Base-by-base conservation (phyloP, 495 filamentous ascomycete species). In the Hypomontagnella submonticulosa region DNA sequence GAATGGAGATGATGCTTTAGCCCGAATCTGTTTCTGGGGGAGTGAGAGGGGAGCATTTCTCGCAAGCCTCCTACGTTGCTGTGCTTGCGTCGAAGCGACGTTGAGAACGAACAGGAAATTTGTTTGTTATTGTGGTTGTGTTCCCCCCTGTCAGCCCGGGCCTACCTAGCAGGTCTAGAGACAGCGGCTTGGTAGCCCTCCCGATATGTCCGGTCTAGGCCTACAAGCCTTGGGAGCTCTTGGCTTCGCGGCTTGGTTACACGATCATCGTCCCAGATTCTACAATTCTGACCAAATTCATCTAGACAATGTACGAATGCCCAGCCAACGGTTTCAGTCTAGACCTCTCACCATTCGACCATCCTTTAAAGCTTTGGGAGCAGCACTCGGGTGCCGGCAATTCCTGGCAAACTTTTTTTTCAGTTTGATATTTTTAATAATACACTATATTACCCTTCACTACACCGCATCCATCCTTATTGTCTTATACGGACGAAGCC, bases 321-420 rank as follows among this genome's bases (percentile, higher is more conserved):
- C 66, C 49, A 68, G 65, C 58, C 65, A n/a, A 68, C 58, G 18
- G 51, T 56, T 56, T 40, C 33, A 61, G 60, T 69, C 66, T 64
- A 64, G 60, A 63, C 54, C 60, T 61, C n/a, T 27, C 34, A 12
- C 55, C 19, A 47, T 59, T 55, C 33, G 55, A 61, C 12, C 54
- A 57, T 54, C 59, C 34, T 68, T 60, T 47, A 61, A 63, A 44
- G 13, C 16, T 36, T 48, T 49, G 37, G 55, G 47, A 59, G 23
- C 32, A 43, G 60, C 36, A 44, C 30, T 20, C 18, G 48, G 37
- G 18, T 57, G 54, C 55, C 55, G 54, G 44, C 42, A 42, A 46
- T 49, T 60, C 50, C 34, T 60, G 55, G 60, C 60, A 36, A 41
- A 47, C 49, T 33, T 61, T 41, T 57, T 52, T 51, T 50, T n/a